Base-by-base conservation (phyloP, 2,329 filamentous ascomycete genomes). In the Alternaria sp. region DNA sequence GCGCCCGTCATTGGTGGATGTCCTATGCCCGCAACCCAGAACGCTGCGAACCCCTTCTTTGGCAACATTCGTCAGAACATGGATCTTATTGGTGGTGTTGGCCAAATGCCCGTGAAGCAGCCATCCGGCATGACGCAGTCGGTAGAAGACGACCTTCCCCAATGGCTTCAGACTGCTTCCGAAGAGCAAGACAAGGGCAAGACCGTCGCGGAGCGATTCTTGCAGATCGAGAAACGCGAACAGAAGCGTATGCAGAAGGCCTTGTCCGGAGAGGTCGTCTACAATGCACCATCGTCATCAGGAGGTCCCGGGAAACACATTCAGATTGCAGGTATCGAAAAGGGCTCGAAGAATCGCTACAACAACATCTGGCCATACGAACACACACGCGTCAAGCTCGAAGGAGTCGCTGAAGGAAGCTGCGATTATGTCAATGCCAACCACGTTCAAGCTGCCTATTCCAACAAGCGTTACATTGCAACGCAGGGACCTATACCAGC, bases 341-440 rank as follows among this genome's bases (percentile, higher is more conserved):
- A 97, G 79, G 96, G 96, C 8, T 89, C 86, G 18, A 98, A 98
- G 83, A 99, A 99, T 73, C 88, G 96, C 9, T 99, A 99, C 83
- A 98, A 97, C 82, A 96, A 97, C 71, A 97, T 98, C 60, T 90
- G 97, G 81, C 96, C 96, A 0, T 99, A 96, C 77, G 95, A 98
- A 75, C 96, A 99, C 79, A 90, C 93, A 3, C 86, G 96, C 63
- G 96, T 99, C 58, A 93, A 88, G 69, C 81, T 99, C 50, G 86
- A 92, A 68, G 88, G 88, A 45, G 88, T 90, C 37, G 82, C 87
- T 0, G 83, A 86, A 2, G 90, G 90, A 12, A 86, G 84, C 21
- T 97, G 95, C 79, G 96, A 99, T 79, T 99, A 99, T 75, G 89
- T 99, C 81, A 99, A 99, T 76, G 96, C 94, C 18, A 98, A 92